These are phyloP conservation scores for Cyathus striatus DNA, from an alignment of 768 basidiomycete genomes.

Conservation along the genomic window DNA sequence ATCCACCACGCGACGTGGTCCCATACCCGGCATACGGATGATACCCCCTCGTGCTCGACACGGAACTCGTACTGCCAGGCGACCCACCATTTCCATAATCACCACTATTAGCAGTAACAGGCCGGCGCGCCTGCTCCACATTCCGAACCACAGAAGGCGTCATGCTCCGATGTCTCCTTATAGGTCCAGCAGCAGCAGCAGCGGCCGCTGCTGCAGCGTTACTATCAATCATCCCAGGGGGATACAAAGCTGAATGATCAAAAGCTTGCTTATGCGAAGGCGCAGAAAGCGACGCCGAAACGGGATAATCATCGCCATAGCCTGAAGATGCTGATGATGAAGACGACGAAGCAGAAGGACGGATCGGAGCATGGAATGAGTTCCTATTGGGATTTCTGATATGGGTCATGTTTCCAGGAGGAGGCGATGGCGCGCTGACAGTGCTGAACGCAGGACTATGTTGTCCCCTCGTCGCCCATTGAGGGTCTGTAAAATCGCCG, in stretches of 20 bases:
- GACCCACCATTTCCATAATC: constrained; percentile 28
- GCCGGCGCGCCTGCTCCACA: constrained; percentile 44
- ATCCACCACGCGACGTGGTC: constrained; percentile 31
- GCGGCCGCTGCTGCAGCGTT: constrained; percentile 19
- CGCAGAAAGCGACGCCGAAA: constrained; percentile 58
- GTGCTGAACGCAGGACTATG: constrained; percentile 37
- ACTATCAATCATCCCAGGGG: constrained; percentile 32
- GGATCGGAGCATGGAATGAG: constrained; percentile 6
- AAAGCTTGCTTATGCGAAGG: constrained; percentile 67
- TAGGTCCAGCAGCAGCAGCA: constrained; percentile 54
- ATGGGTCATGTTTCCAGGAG: constrained; percentile 9
- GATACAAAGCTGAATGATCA: constrained; percentile 51
- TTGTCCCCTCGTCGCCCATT: constrained; percentile 35
- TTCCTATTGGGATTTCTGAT: neutral
- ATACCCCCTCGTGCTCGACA: constrained; percentile 37
- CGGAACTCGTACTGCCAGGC: constrained; percentile 22
- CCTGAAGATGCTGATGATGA: constrained; percentile 23
- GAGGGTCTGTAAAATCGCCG: constrained; percentile 20
- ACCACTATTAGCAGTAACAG: constrained; percentile 39
- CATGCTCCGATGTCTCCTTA: constrained; percentile 70
- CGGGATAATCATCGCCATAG: constrained; percentile 32
- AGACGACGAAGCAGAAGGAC: constrained; percentile 19
- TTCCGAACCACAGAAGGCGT: constrained; percentile 60
- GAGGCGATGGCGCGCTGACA: constrained; percentile 34
- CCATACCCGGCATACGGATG: constrained; percentile 50